Evolutionary conservation across 2,329 filamentous ascomycete species (phyloP).

Genomic region (Delphinella strobiligena): DNA sequence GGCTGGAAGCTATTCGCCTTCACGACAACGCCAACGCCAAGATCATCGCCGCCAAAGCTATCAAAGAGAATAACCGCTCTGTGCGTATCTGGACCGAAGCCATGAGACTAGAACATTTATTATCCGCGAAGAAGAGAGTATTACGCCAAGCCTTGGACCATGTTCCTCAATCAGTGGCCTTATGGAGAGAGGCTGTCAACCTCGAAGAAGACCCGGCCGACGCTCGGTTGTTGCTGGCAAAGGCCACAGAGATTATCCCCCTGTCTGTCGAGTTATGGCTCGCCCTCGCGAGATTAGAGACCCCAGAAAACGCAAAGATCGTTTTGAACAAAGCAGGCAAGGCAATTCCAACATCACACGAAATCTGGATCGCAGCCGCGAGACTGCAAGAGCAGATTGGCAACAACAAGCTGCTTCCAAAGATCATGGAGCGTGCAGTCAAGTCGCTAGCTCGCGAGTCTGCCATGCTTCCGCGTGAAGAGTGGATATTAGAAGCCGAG

Average conservation of each 20-base stretch:
- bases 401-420: constrained; percentile 59
- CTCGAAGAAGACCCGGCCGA: constrained; percentile 83
- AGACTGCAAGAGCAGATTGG: constrained; percentile 84
- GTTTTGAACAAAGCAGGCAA: constrained; percentile 93
- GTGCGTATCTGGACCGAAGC: constrained; percentile 90
- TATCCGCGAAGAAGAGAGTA: constrained; percentile 80
- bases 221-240: constrained; percentile 77
- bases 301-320: constrained; percentile 81
- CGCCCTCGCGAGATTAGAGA: constrained; percentile 79
- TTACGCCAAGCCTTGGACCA: constrained; percentile 84
- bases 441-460: constrained; percentile 80
- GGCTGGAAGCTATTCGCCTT: constrained; percentile 89
- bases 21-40: constrained; percentile 91
- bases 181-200: constrained; percentile 98
- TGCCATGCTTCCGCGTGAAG: constrained; percentile 93
- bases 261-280: constrained; percentile 92
- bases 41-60: constrained; percentile 85
- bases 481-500: constrained; percentile 93
- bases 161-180: constrained; percentile 81
- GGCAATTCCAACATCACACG: constrained; percentile 81
- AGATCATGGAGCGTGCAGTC: constrained; percentile 89
- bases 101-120: constrained; percentile 78
- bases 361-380: constrained; percentile 93
- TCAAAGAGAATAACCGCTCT: constrained; percentile 80
- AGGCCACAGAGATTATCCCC: constrained; percentile 90